Evolutionary conservation across 306 rosid species (phyloP).

Genomic region (Trifolium pratense): DNA sequence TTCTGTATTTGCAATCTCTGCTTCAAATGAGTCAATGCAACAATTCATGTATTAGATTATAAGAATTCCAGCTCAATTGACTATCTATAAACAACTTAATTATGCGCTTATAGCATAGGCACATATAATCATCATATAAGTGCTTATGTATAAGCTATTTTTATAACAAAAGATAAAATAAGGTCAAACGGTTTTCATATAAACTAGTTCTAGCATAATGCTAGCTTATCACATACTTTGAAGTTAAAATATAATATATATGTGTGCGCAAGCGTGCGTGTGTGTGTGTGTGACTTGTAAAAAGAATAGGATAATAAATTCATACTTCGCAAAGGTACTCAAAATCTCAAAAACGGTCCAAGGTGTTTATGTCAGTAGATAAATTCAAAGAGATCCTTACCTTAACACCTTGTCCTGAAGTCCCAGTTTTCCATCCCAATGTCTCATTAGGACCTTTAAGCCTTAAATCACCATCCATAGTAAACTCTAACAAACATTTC

Average conservation of each 20-base stretch:
- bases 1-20: slow-evolving; percentile 66
- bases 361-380: too few relatives aligned
- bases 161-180: background rate
- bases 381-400: slow-evolving; percentile 46
- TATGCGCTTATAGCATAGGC: background rate
- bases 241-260: too few relatives aligned
- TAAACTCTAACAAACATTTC: slow-evolving; percentile 67
- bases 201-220: too few relatives aligned
- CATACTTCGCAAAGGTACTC: too few relatives aligned
- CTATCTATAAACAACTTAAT: background rate
- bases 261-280: too few relatives aligned
- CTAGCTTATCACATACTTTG: too few relatives aligned
- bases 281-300: too few relatives aligned
- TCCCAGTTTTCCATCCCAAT: slow-evolving; percentile 92
- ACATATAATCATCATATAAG: background rate
- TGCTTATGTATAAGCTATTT: background rate
- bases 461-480: slow-evolving; percentile 76
- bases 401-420: slow-evolving; percentile 92
- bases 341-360: too few relatives aligned
- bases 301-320: too few relatives aligned
- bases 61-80: slow-evolving; percentile 28
- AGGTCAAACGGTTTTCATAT: background rate
- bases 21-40: slow-evolving; percentile 40
- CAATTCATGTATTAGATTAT: slow-evolving; percentile 33
- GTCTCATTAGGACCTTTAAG: slow-evolving; percentile 65